phyloP scores from a whole-genome alignment of 345 rosid genomes.

The Euphorbia lathyris region DNA sequence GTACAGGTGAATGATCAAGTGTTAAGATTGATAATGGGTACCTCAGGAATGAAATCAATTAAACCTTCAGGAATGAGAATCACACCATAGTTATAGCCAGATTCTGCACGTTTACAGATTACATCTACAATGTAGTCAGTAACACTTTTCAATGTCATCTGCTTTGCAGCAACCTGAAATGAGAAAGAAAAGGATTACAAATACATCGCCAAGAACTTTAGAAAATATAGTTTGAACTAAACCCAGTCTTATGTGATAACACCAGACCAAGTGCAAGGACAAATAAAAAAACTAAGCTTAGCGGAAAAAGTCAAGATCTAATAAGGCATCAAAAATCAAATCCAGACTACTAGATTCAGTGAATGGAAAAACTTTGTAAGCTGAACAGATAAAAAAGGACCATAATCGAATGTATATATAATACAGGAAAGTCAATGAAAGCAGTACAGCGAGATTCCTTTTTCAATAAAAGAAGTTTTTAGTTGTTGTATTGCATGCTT shows the following conservation, averaged over 20 bases:
- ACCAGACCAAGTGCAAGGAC: not conserved
- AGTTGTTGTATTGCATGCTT: not conserved
- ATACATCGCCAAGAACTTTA: not conserved
- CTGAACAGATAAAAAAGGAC: not conserved
- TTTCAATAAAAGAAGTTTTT: not conserved
- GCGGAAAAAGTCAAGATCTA: not conserved
- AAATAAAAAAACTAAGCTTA: not conserved
- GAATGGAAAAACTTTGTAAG: not conserved
- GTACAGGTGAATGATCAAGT: not conserved
- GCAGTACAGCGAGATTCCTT: not conserved
- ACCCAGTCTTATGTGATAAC: too few species aligned
- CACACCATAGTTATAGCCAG: constrained; percentile 88
- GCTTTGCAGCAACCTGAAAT: constrained; percentile 74
- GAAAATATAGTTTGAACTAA: not conserved
- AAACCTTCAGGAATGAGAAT: constrained; percentile 96
- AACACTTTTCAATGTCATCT: constrained; percentile 75
- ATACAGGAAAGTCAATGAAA: not conserved
- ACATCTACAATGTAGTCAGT: constrained; percentile 84
- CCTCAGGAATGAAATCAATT: constrained; percentile 99
- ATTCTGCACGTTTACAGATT: constrained; percentile 63
- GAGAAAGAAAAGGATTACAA: not conserved
- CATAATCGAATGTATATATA: not conserved
- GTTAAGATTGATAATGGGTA: constrained; percentile 17
- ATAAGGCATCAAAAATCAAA: not conserved
- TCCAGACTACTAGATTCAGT: not conserved